A percentile compares a stretch with the other conserved stretches of the same genome.
Conservation (phyloP, 768 basidiomycete species). For the Leucocoprinus birnbaumii region DNA sequence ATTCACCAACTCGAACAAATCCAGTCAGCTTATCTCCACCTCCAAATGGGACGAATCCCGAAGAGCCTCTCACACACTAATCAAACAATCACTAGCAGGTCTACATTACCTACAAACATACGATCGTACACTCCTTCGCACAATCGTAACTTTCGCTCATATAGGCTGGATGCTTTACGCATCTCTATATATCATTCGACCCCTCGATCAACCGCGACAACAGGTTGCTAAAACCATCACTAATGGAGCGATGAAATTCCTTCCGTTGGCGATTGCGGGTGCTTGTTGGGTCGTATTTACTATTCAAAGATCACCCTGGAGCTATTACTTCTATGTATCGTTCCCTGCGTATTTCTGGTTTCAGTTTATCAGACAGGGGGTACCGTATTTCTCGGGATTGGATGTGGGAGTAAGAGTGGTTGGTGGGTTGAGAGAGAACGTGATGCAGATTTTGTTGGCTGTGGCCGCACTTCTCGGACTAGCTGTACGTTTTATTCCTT, state of each 20-base stretch:
- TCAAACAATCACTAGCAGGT: conserved; percentile 52
- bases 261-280: conserved; percentile 19
- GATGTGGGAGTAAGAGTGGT: background rate
- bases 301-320: conserved; percentile 64
- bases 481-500: conserved; percentile 9
- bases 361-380: conserved; percentile 37
- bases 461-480: conserved; percentile 76
- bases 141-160: conserved; percentile 71
- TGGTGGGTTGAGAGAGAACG: conserved; percentile 15
- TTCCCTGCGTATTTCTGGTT: conserved; percentile 83
- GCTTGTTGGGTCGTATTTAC: conserved; percentile 50
- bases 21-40: conserved; percentile 37
- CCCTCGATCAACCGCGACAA: conserved; percentile 25
- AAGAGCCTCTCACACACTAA: conserved; percentile 45
- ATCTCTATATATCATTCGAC: conserved; percentile 53
- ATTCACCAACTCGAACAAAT: conserved; percentile 32
- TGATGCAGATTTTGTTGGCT: conserved; percentile 33
- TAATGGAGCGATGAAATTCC: conserved; percentile 5
- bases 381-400: conserved; percentile 8
- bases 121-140: conserved; percentile 69
- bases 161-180: conserved; percentile 75
- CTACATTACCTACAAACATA: conserved; percentile 84
- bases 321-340: conserved; percentile 70
- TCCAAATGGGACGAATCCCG: conserved; percentile 50
- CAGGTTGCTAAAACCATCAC: background rate